Evolutionary conservation across 2,329 filamentous ascomycete genomes (phyloP).

Genomic region (Aschersonia sp.): DNA sequence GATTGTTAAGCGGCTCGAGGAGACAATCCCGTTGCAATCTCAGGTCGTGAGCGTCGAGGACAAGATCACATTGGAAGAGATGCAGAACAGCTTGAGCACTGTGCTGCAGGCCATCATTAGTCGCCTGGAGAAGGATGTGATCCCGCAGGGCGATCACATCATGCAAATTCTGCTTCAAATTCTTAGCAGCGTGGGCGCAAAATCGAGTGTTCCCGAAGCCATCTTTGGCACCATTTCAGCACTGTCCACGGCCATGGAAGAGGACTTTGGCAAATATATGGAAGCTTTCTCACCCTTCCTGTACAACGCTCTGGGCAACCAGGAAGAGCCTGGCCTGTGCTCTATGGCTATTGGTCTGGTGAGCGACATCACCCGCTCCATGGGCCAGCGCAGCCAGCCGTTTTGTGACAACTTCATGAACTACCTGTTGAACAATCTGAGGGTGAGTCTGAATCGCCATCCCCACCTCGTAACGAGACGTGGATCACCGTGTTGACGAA

Average conservation of each 20-base stretch:
- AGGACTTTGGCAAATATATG: conserved; percentile 96
- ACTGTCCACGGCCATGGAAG: conserved; percentile 82
- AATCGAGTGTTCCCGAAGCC: conserved; percentile 89
- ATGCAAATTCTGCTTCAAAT: conserved; percentile 82
- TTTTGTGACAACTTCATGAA: conserved; percentile 99
- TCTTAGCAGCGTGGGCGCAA: conserved; percentile 60
- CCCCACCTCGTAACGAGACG: neutral
- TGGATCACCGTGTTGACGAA: conserved; percentile 1
- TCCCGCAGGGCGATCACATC: conserved; percentile 80
- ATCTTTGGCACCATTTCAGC: conserved; percentile 85
- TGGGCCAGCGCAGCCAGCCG: conserved; percentile 81
- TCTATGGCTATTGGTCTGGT: conserved; percentile 96
- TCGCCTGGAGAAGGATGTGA: conserved; percentile 81
- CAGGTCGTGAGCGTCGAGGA: conserved; percentile 97
- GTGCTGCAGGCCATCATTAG: conserved; percentile 86
- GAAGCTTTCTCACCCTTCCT: conserved; percentile 85
- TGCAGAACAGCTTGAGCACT: conserved; percentile 89
- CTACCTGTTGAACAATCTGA: conserved; percentile 81
- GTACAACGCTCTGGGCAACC: conserved; percentile 87
- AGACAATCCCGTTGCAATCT: conserved; percentile 74
- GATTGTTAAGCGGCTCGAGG: conserved; percentile 79
- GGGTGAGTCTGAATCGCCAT: conserved; percentile 35
- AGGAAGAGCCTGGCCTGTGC: conserved; percentile 87
- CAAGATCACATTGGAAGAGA: conserved; percentile 88
- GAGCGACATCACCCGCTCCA: conserved; percentile 85